These are phyloP conservation scores for Caryocar brasiliense DNA, from an alignment of 441 rosid genomes.

Conservation along the genomic window DNA sequence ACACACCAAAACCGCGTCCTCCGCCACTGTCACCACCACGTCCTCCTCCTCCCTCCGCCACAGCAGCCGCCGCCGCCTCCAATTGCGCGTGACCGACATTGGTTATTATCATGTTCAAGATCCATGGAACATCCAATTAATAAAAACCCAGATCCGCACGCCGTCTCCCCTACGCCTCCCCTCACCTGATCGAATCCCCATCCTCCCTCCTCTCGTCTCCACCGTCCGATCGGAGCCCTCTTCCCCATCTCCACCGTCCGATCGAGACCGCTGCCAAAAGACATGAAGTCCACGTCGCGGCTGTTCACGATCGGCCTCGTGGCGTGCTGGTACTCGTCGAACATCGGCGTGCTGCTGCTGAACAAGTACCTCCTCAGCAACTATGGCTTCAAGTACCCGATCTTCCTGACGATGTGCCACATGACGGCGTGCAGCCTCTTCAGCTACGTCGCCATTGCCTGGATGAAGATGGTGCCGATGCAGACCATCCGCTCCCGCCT, in stretches of 20 bases:
- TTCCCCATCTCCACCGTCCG: neutral
- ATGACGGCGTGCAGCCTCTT: slow-evolving; percentile 83
- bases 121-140: no score
- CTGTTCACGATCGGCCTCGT: slow-evolving; percentile 74
- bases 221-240: slow-evolving; percentile 2
- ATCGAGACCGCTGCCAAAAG: neutral
- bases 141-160: no score
- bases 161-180: no score
- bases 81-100: no score
- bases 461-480: slow-evolving; percentile 90
- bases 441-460: slow-evolving; percentile 75
- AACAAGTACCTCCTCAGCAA: slow-evolving; percentile 81
- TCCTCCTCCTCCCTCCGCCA: no score
- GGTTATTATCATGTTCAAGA: no score
- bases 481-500: slow-evolving; percentile 71
- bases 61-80: no score
- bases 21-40: no score
- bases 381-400: slow-evolving; percentile 84
- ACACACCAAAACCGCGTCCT: no score
- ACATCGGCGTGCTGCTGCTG: slow-evolving; percentile 74
- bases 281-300: slow-evolving; percentile 40
- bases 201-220: neutral
- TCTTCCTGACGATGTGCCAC: slow-evolving; percentile 91
- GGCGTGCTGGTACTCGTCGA: slow-evolving; percentile 73
- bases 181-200: no score